Conservation (phyloP, 148 eudicot genomes). For the Rhododendron ferrugineum region DNA sequence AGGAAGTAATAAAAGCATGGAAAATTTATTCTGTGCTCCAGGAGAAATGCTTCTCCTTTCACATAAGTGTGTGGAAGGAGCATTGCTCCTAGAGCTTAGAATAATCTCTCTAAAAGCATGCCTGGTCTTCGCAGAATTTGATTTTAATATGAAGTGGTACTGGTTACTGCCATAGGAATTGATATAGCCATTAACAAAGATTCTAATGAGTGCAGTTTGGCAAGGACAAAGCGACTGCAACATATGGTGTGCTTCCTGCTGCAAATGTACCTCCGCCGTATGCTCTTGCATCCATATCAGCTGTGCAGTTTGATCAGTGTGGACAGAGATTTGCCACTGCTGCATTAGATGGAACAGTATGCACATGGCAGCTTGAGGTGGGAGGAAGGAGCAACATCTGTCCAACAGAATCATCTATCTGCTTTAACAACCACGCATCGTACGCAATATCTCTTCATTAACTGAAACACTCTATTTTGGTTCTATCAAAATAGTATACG, state of each 20-base stretch:
- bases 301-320: slow-evolving; percentile 74
- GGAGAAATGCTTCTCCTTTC: not conserved
- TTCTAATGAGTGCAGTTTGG: slow-evolving; percentile 57
- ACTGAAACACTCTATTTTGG: not conserved
- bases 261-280: slow-evolving; percentile 96
- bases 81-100: not conserved
- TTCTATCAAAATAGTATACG: not conserved
- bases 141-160: not conserved
- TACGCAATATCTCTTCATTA: slow-evolving; percentile 31
- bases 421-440: slow-evolving; percentile 91
- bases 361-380: slow-evolving; percentile 98
- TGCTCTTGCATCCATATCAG: slow-evolving; percentile 83
- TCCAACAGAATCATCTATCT: slow-evolving; percentile 84
- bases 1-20: not conserved
- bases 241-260: slow-evolving; percentile 94
- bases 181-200: slow-evolving; percentile 14
- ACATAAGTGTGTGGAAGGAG: not conserved
- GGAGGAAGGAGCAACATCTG: slow-evolving; percentile 91
- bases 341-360: slow-evolving; percentile 95
- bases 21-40: not conserved
- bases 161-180: not conserved
- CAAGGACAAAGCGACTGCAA: slow-evolving; percentile 82
- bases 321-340: slow-evolving; percentile 91
- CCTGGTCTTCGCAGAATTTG: not conserved
- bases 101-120: not conserved